Evolutionary conservation across 345 rosid genomes (phyloP).

Genomic region (Kandelia obovata): DNA sequence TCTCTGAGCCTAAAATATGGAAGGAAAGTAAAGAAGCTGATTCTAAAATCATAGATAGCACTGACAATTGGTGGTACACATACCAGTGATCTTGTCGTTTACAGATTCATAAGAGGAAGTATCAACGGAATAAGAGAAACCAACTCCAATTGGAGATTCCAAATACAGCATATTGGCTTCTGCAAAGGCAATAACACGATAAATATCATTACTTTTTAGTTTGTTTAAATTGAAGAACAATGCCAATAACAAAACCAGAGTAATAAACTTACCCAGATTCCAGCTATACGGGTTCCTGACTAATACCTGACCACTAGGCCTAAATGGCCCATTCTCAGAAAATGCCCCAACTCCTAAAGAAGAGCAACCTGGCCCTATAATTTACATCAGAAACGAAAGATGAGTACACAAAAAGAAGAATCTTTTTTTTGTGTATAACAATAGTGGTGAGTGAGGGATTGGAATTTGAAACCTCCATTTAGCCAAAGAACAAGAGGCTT

Average conservation of each 20-base stretch:
- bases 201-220: conserved; percentile 15
- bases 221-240: not conserved
- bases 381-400: not conserved
- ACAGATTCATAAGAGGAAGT: conserved; percentile 60
- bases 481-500: conserved; percentile 98
- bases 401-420: conserved; percentile 6
- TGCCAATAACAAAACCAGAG: not conserved
- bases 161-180: conserved; percentile 92
- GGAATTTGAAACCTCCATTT: conserved; percentile 67
- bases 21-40: not conserved
- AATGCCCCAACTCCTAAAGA: conserved; percentile 97
- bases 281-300: conserved; percentile 84
- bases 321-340: conserved; percentile 93
- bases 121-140: conserved; percentile 84
- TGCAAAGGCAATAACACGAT: conserved; percentile 30
- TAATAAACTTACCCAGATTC: conserved; percentile 59
- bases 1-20: not conserved
- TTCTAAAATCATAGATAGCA: not conserved
- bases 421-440: not conserved
- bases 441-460: not conserved
- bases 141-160: conserved; percentile 95
- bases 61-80: conserved; percentile 10
- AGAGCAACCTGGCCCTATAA: conserved; percentile 93
- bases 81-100: conserved; percentile 78
- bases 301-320: conserved; percentile 74